Evolutionary conservation across 768 basidiomycete genomes (phyloP), one percentile per base, ranked within the genome.

Genomic region (Austroboletus festivus): DNA sequence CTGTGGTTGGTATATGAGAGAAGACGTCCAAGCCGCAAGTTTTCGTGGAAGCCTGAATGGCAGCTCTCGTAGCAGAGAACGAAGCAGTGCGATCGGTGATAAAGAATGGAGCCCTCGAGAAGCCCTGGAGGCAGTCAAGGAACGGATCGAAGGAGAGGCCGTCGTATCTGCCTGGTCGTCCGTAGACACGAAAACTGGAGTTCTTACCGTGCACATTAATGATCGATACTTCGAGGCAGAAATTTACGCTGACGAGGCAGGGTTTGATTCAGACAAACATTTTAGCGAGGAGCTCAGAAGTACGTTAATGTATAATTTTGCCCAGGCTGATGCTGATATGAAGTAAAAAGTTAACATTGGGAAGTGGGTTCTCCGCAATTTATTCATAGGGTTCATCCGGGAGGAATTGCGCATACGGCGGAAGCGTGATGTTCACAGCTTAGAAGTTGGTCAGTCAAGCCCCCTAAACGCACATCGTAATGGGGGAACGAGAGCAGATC

Each of bases 171-270:
- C 83, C 12, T 99, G 95, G 95, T 86, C 89, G 33, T 78, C 77
- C 15, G 85, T 89, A 22, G 95, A 97, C 67, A 95, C 93, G 5
- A 87, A 89, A 66, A 84, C 86, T 8, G 95, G 95, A 7, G 80
- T 91, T 20, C 73, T 99, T 51, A 85, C 88, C 2, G 81, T 98
- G 4, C 91, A 96, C 67, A 57, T 99, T 38, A 88, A 80, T 39
- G 93, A 96, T 56, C 76, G 81, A 40, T 91, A 85, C 50, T 98
- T 97, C 63, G 94, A 98, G 47, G 89, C 90, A 6, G 96, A 99
- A 69, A 83, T 95, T 2, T 97, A 94, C 62, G 88, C 89, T 12
- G 94, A 97, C 62, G 93, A 98, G 63, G 81, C 87, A 34, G 91
- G 89, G 18, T 84, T 83, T 60, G 72, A 69, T 0, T 68, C 73